Percentiles rank a stretch among this genome's conserved stretches.
These are phyloP conservation scores for Vitis hybrid DNA, from an alignment of 177 flowering plant genomes.

Conservation along the genomic window DNA sequence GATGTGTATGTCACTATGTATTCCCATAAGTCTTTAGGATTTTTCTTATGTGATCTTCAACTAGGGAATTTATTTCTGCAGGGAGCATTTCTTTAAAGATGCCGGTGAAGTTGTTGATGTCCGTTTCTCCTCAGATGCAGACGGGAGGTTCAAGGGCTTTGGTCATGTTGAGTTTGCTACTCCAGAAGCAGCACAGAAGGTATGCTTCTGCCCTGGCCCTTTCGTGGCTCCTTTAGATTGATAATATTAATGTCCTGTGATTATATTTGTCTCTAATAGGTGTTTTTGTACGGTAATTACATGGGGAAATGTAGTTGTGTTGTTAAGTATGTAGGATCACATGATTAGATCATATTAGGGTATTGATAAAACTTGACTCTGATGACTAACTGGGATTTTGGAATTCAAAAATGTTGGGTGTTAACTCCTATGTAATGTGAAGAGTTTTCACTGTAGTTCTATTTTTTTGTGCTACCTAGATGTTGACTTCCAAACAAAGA, in stretches of 20 bases:
- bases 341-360: too few species aligned
- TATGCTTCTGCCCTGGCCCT: slow-evolving; percentile 4
- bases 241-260: background rate
- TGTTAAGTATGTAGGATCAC: too few species aligned
- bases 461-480: too few species aligned
- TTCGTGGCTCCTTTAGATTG: background rate
- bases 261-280: background rate
- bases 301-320: too few species aligned
- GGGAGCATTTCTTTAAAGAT: slow-evolving; percentile 68
- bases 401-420: too few species aligned
- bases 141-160: slow-evolving; percentile 69
- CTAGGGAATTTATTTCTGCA: slow-evolving; percentile 18
- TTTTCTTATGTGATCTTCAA: background rate
- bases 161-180: slow-evolving; percentile 93
- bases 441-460: too few species aligned
- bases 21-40: background rate
- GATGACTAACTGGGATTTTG: too few species aligned
- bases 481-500: too few species aligned
- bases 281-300: background rate
- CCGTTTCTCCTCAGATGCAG: slow-evolving; percentile 51
- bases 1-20: slow-evolving; percentile 61
- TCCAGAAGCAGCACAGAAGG: slow-evolving; percentile 67
- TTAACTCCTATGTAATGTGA: too few species aligned
- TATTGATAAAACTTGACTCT: too few species aligned
- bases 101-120: slow-evolving; percentile 72